Evolutionary conservation across 2,329 filamentous ascomycete species (phyloP).

Genomic region (Ceratocystis papillata): DNA sequence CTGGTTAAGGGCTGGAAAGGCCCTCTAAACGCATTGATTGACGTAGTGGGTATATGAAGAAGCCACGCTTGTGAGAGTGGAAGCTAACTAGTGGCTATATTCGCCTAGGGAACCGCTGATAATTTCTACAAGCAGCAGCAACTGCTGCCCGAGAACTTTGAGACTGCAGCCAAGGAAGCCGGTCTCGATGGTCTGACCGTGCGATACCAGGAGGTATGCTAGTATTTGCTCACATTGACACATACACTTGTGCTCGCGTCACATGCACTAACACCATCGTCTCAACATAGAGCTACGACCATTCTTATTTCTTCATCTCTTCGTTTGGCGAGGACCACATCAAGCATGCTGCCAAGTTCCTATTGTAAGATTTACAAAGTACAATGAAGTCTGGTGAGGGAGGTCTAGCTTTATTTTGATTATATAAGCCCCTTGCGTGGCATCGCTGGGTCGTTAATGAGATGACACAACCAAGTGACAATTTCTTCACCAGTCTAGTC

Average conservation of each 20-base stretch:
- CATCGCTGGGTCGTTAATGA: background rate
- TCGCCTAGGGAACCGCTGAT: slow-evolving; percentile 67
- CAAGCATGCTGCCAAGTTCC: slow-evolving; percentile 78
- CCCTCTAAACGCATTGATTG: slow-evolving; percentile 67
- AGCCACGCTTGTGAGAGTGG: background rate
- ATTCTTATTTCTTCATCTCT: slow-evolving; percentile 95
- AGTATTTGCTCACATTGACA: background rate
- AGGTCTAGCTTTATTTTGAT: background rate
- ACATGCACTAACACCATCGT: background rate
- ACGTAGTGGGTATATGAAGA: slow-evolving; percentile 53
- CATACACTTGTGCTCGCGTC: background rate
- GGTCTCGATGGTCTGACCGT: slow-evolving; percentile 64
- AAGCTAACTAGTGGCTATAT: background rate
- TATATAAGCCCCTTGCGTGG: background rate
- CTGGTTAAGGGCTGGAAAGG: slow-evolving; percentile 64
- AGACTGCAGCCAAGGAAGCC: slow-evolving; percentile 63
- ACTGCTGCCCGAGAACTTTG: slow-evolving; percentile 86
- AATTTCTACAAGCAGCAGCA: slow-evolving; percentile 95
- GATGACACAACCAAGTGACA: background rate
- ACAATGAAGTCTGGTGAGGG: too few species aligned
- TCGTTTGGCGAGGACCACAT: slow-evolving; percentile 84
- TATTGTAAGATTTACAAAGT: slow-evolving; percentile 33
- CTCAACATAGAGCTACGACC: slow-evolving; percentile 63
- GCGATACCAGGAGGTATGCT: slow-evolving; percentile 63
- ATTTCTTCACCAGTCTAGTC: too few species aligned